Evolutionary conservation across 2,329 filamentous ascomycete genomes (phyloP), one percentile per base, ranked within the genome.

Genomic region (Penicillium psychrosexuale): DNA sequence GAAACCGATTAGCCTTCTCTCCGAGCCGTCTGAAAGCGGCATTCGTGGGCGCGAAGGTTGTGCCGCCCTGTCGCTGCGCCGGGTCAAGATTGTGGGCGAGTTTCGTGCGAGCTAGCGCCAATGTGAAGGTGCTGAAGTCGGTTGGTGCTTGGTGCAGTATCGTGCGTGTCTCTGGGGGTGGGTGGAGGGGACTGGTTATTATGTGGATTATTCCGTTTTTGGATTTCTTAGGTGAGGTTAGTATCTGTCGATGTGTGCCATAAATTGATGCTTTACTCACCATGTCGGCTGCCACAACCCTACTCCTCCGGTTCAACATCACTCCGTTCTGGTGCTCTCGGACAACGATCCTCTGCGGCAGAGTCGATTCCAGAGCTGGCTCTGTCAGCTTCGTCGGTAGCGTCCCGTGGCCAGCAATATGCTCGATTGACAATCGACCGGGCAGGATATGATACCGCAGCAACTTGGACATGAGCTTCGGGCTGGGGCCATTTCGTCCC

Each of bases 131-230:
- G 61, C 86, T 90, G 78, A 96, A 96, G 58, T 86, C 80, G 44
- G 78, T n/a, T 3, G 47, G 47, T 30, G 27, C 13, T 12, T 24
- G 9, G 11, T 42, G 74, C 0, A 91, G 91, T 31, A 92, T 84
- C 9, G 82, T 79, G 50, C 84, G 78, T 40, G 84, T 77, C 27
- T 77, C 76, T 1, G 89, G 86, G 0, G 91, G 92, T 3, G 91
- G 91, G 8, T 93, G 66, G n/a, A 96, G 80, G 51, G 94, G 78
- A 58, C 78, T 80, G 75, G 91, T 84, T 51, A 96, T 76, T 42
- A 83, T 88, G 72, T 96, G 91, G 61, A 95, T 84, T 37, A 94
- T 79, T 39, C 92, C 91, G 68, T 96, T 96, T 58, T 83, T 86
- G 38, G 85, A 87, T 68, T 82, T 80, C 85, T 88, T 36, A 87